These are phyloP conservation scores for Petunia axillaris DNA, from an alignment of 257 asterid species.

Conservation along the genomic window DNA sequence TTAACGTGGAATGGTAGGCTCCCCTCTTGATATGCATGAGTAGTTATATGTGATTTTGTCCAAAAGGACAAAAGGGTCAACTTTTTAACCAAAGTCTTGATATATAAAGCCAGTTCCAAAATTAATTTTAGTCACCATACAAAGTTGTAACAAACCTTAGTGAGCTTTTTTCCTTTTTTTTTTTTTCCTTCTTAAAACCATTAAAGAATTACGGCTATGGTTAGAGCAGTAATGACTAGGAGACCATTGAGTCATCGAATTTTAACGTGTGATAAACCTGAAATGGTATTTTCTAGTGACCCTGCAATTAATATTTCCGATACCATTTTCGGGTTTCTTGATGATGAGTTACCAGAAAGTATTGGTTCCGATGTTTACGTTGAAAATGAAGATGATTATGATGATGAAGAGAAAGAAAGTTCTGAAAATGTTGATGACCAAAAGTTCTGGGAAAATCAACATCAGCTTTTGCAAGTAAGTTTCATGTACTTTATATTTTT, in stretches of 20 bases:
- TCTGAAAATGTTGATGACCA: constrained; percentile 34
- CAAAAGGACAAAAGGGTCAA: constrained; percentile 32
- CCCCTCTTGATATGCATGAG: constrained; percentile 22
- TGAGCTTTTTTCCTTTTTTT: too few relatives aligned
- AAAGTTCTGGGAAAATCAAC: constrained; percentile 73
- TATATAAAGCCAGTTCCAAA: constrained; percentile 33
- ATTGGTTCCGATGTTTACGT: constrained; percentile 23
- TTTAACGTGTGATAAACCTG: constrained; percentile 53
- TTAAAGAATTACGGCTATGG: constrained; percentile 12
- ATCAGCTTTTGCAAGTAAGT: constrained; percentile 67
- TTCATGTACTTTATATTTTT: neutral
- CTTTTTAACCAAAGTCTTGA: neutral
- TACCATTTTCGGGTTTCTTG: constrained; percentile 73
- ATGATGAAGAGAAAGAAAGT: constrained; percentile 44
- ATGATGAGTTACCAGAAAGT: constrained; percentile 54
- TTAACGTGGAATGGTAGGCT: constrained; percentile 23
- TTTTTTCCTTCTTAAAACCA: neutral
- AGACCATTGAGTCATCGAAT: constrained; percentile 60
- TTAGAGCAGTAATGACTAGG: constrained; percentile 43
- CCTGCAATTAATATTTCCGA: constrained; percentile 62
- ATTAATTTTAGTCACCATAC: neutral
- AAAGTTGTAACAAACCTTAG: neutral
- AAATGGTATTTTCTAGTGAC: constrained; percentile 53
- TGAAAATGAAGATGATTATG: constrained; percentile 30
- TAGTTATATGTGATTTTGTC: constrained; percentile 30